Evolutionary conservation across 2,329 filamentous ascomycete genomes (phyloP), one percentile per base, ranked within the genome.

Genomic region (Hymenotorrendiella dingleyae): DNA sequence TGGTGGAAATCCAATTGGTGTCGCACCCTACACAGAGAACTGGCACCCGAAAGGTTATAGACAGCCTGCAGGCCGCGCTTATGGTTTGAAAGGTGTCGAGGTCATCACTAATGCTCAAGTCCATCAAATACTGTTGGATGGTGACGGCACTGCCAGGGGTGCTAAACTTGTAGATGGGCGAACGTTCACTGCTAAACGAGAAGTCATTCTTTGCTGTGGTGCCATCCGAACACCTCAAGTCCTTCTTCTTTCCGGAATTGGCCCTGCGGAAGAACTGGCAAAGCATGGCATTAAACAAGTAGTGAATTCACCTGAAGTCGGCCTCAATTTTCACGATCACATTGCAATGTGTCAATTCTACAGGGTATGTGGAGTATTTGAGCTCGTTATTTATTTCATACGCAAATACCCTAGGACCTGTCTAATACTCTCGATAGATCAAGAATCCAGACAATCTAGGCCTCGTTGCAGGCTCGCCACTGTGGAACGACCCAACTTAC

Each of bases 281-380:
- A 47, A 49, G 21, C 52, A 72, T 52, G 58, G 64, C 24, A 78
- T 81, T 46, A 60, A 65, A 2, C 64, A 78, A 3, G 51, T 80
- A 24, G 76, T 40, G 3, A 68, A 82, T 54, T 66, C 78, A 1
- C 78, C 77, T 0, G 11, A 30, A 4, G 78, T 84, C n/a, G 80
- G 79, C 32, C 68, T 65, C 28, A 80, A 81, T 59, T 64, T 80
- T 2, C 67, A 74, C 72, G 48, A 68, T 73, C 36, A 72, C 47
- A 73, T 73, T 55, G 72, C 72, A 56, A 65, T 72, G 38, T 8
- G 6, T 24, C 19, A 23, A 11, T 26, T 23, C 10, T 36, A 22
- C 20, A 36, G 42, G 35, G 22, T 49, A 10, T 20, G 26, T n/a
- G 26, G 43, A n/a, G n/a, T n/a, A n/a, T n/a, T n/a, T n/a, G n/a